phyloP scores from a whole-genome alignment of 164 flowering plant species.

The Euptelea pleiosperma region DNA sequence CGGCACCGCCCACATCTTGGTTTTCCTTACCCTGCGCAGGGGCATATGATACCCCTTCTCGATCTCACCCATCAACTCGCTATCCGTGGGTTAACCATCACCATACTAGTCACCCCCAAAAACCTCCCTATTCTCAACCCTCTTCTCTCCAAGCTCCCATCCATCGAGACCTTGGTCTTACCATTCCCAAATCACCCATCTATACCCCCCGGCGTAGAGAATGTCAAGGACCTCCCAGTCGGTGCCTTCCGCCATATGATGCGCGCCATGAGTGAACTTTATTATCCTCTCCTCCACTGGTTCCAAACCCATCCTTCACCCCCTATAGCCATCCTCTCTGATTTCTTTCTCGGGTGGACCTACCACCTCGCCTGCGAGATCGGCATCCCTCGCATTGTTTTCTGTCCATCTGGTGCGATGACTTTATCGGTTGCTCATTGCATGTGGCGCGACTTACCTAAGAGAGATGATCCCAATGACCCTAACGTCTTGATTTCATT shows the following conservation, averaged over 20 bases:
- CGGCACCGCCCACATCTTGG: slow-evolving; percentile 13
- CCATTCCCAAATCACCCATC: slow-evolving; percentile 27
- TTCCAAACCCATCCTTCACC: slow-evolving; percentile 29
- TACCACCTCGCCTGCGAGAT: slow-evolving; percentile 26
- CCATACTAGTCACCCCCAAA: slow-evolving; percentile 26
- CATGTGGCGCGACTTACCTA: slow-evolving; percentile 24
- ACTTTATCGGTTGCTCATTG: slow-evolving; percentile 14
- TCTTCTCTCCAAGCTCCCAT: slow-evolving; percentile 17
- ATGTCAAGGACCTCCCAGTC: slow-evolving; percentile 26
- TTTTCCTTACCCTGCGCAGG: slow-evolving; percentile 25
- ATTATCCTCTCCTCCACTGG: slow-evolving; percentile 26
- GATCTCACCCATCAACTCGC: slow-evolving; percentile 25
- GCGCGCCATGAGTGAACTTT: slow-evolving; percentile 4
- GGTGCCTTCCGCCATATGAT: slow-evolving; percentile 15
- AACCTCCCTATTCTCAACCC: slow-evolving; percentile 22
- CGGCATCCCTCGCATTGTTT: slow-evolving; percentile 27
- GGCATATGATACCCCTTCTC: slow-evolving; percentile 30
- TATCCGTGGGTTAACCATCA: slow-evolving; percentile 14
- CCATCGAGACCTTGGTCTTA: slow-evolving; percentile 17
- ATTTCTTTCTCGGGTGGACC: slow-evolving; percentile 42
- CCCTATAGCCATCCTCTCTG: slow-evolving; percentile 29
- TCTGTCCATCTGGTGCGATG: slow-evolving; percentile 30
- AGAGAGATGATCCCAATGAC: background rate
- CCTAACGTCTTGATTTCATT: slow-evolving; percentile 15
- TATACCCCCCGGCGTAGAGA: slow-evolving; percentile 33